Base-by-base conservation (phyloP, 768 basidiomycete genomes). In the Lepiota venenata region DNA sequence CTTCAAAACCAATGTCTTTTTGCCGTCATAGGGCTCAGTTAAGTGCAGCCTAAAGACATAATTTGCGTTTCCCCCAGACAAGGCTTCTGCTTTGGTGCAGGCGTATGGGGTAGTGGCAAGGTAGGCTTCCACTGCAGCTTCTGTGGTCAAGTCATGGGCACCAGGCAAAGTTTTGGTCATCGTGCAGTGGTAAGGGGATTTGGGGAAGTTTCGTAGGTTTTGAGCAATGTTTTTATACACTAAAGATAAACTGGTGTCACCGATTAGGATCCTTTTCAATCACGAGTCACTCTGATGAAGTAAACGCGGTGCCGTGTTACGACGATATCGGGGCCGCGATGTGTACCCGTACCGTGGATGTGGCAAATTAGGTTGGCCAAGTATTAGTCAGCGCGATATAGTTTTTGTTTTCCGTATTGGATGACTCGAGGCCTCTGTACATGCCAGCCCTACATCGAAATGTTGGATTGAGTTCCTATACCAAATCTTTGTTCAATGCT, bases 11-110 rank as follows among this genome's bases (percentile, higher is more conserved):
- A 83, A 62, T 3, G 82, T 84, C 47, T 63, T 54, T 3, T 61
- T 66, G 0, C 77, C 81, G 36, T 74, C 61, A 52, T 77, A 69
- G 8, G 74, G 71, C 32, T 46, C 57, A 14, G 56, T 58, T 40
- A 85, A 71, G 29, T 63, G 62, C n/a, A 87, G 61, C 27, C 86
- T 77, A 62, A 74, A 88, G n/a, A 74, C 64, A 64, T 77, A 87
- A 66, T 85, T 87, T 27, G 71, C 73, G 18, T 29, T 47, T 5
- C 86, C 86, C 1, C 85, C 86, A 3, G 71, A 65, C 20, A 87
- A 73, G 8, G 64, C 56, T 5, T 64, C 65, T 21, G 79, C 68
- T 2, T 60, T 62, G 21, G 65, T 64, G 54, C 74, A 71, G 14
- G 77, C 72, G 60, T 82, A 86, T 4, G 74, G 69, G 0, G 80